Conservation (phyloP, 768 basidiomycete genomes). For the Naganishia kalamii region DNA sequence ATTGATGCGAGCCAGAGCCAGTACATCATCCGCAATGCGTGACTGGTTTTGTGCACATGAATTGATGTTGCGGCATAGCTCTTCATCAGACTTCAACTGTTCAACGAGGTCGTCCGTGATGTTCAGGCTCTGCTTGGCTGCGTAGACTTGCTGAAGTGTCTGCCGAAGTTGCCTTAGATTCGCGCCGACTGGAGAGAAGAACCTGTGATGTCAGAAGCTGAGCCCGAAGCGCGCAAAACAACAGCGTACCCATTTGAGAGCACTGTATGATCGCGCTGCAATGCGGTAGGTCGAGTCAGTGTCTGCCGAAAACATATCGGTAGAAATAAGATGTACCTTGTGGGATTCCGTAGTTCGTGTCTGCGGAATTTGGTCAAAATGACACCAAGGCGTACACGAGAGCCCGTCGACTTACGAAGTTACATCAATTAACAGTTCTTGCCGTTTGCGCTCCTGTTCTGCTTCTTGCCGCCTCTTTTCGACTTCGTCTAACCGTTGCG, state of each 20-base stretch:
- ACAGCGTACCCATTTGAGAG: conserved; percentile 43
- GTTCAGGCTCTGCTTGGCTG: conserved; percentile 16
- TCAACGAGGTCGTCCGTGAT: conserved; percentile 34
- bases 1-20: conserved; percentile 48
- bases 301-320: conserved; percentile 15
- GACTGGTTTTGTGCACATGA: conserved; percentile 47
- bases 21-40: conserved; percentile 49
- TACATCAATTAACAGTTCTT: conserved; percentile 49
- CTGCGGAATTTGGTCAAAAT: too few relatives aligned
- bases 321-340: conserved; percentile 12
- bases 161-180: conserved; percentile 3
- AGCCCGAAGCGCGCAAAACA: conserved; percentile 38
- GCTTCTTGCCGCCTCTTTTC: conserved; percentile 40
- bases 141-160: conserved; percentile 27
- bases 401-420: conserved; percentile 38
- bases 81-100: conserved; percentile 41
- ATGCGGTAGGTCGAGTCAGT: conserved; percentile 34
- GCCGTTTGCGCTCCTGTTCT: conserved; percentile 46
- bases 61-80: conserved; percentile 48
- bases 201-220: conserved; percentile 3
- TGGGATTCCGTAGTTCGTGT: conserved; percentile 42
- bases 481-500: conserved; percentile 34
- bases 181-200: neutral
- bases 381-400: too few relatives aligned
- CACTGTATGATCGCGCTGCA: conserved; percentile 45